Evolutionary conservation across 345 rosid species (phyloP), one percentile per base, ranked within the genome.

Genomic region (Angophora floribunda): DNA sequence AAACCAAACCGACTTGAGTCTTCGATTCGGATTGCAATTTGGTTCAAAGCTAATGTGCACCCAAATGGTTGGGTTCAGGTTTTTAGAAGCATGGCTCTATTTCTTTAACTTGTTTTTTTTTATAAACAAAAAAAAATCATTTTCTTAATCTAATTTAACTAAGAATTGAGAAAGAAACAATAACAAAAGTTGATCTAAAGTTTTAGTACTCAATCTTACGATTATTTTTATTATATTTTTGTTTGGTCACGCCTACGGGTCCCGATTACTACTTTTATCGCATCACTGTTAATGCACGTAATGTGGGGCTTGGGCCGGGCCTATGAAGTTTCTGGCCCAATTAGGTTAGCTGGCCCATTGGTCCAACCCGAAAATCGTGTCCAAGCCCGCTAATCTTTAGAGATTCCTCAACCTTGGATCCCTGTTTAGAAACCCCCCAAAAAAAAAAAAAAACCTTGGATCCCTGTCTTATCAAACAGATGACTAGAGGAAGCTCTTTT

Each of bases 1-100:
- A 55, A 55, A 55, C 2, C 0, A 0, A 55, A 55, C 21, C 1
- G 0, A 22, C 7, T 0, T 22, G 0, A 22, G 61, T 55, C 61
- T 55, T 55, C 0, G 22, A 1, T 22, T 55, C 11, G 61, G 57
- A 52, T 52, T 3, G 24, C 28, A 9, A 55, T 55, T 55, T 2
- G 0, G 22, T 55, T 22, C 22, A 55, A 55, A 55, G 28, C 5
- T 55, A 55, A 55, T 22, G 22, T 12, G 22, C 22, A 22, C 12
- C 28, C 0, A 55, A 55, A 55, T 55, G 5, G 4, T 55, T 55
- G n/a, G n/a, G n/a, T n/a, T n/a, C n/a, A n/a, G n/a, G n/a, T n/a
- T n/a, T n/a, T n/a, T n/a, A n/a, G n/a, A n/a, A n/a, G n/a, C n/a
- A 26, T 4, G 61, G 28, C 61, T 55, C 61, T 55, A 0, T 55